Evolutionary conservation across 768 basidiomycete genomes (phyloP), one percentile per base, ranked within the genome.

Genomic region (Tricholomella constricta): DNA sequence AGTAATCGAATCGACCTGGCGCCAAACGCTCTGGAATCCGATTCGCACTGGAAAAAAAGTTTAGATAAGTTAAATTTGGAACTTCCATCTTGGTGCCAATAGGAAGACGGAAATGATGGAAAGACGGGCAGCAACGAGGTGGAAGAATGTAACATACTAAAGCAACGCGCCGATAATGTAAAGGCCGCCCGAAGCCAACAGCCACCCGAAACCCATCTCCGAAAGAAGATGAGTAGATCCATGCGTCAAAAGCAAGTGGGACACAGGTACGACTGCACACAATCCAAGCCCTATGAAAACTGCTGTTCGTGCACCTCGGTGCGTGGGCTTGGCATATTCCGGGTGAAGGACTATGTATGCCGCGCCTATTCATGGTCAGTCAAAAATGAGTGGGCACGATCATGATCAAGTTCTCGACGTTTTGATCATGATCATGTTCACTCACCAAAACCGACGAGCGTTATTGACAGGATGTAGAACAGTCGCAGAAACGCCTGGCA

Each of bases 211-310:
- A 45, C 91, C 89, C 76, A 90, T 83, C 48, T 84, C 81, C 48
- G 71, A 65, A 36, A 81, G 67, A 35, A 89, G 70, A 52, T 75
- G 77, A 47, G 69, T 58, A 49, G 80, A 68, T 23, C 88, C 91
- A 62, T 89, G 83, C 8, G 73, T 74, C 31, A 78, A 29, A 23
- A 88, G 57, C 23, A 85, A 73, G 60, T 96, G 92, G 5, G 76
- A 67, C 20, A 89, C 75, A 20, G 94, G 94, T 10, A 89, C 63
- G 37, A 88, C 67, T 10, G 82, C 86, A 53, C 79, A 82, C 31
- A 89, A 66, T 11, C 94, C 94, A 23, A 96, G 80, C 9, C 76
- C 80, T 57, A 94, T 80, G 73, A 95, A 97, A 14, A 92, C 81
- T 31, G 73, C 67, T 12, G 91, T 94, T 22, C 94, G 83, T 44